phyloP scores from a whole-genome alignment of 805 yeast genomes.

The Scheffersomyces ergatensis region DNA sequence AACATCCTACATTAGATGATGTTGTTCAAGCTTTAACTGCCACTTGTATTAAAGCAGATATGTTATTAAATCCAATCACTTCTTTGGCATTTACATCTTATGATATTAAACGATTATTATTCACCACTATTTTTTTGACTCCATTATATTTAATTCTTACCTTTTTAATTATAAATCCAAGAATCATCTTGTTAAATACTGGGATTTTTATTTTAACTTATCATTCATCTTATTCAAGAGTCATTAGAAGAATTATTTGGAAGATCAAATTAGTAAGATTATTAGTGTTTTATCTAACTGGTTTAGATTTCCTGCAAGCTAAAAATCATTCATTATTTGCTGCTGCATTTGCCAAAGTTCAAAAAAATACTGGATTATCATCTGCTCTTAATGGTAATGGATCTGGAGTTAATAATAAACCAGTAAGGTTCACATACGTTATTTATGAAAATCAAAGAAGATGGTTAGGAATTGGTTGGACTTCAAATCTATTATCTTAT shows the following conservation, averaged over 20 bases:
- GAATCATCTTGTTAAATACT: conserved; percentile 54
- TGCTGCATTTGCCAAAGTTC: conserved; percentile 54
- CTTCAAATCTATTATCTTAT: conserved; percentile 82
- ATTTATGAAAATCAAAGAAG: conserved; percentile 92
- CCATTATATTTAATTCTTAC: conserved; percentile 78
- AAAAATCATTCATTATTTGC: conserved; percentile 48
- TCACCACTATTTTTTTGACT: conserved; percentile 81
- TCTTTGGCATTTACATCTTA: conserved; percentile 68
- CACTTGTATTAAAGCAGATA: conserved; percentile 71
- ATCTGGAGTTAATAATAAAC: conserved; percentile 25
- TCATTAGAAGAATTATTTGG: conserved; percentile 84
- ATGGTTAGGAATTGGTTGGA: conserved; percentile 99
- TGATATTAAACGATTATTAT: conserved; percentile 75
- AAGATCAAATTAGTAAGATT: conserved; percentile 69
- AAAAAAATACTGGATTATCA: conserved; percentile 26
- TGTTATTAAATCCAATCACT: conserved; percentile 78
- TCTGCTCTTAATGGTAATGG: background rate
- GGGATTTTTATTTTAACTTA: conserved; percentile 72
- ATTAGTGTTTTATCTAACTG: conserved; percentile 78
- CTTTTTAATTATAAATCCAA: conserved; percentile 67
- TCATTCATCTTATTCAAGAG: conserved; percentile 83
- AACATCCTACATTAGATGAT: conserved; percentile 82
- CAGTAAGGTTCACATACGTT: conserved; percentile 85
- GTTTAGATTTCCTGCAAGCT: conserved; percentile 65
- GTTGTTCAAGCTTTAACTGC: conserved; percentile 74